Evolutionary conservation across 2,329 filamentous ascomycete genomes (phyloP).

Genomic region (Monilinia vaccinii-corymbosi): DNA sequence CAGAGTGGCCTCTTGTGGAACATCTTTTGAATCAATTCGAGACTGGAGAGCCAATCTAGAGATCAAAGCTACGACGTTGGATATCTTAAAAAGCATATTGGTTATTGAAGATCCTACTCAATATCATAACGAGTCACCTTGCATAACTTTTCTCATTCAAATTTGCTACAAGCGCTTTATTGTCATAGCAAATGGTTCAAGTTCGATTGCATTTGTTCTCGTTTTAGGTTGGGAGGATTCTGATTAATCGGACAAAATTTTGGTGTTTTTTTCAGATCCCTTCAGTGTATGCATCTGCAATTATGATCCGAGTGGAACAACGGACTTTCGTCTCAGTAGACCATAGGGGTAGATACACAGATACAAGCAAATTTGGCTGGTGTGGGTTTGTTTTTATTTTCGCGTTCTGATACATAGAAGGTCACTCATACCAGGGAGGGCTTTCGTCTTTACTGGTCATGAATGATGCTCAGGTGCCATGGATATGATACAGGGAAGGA

Average conservation of each 20-base stretch:
- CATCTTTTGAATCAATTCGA: not conserved
- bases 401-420: too few relatives aligned
- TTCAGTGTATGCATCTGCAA: not conserved
- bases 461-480: not conserved
- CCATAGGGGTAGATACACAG: not conserved
- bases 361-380: not conserved
- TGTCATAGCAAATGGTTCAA: not conserved
- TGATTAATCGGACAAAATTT: not conserved
- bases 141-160: too few relatives aligned
- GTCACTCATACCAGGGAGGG: not conserved
- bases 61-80: not conserved
- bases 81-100: not conserved
- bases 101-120: not conserved
- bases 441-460: not conserved
- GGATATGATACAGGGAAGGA: not conserved
- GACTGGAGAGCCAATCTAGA: not conserved
- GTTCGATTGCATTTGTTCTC: not conserved
- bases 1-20: constrained; percentile 2
- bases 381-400: not conserved
- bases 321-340: not conserved
- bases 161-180: not conserved
- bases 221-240: not conserved
- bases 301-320: not conserved
- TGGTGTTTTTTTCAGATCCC: not conserved
- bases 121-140: not conserved